These are phyloP conservation scores for Penstemon davidsonii DNA, from an alignment of 257 asterid species.

Conservation along the genomic window DNA sequence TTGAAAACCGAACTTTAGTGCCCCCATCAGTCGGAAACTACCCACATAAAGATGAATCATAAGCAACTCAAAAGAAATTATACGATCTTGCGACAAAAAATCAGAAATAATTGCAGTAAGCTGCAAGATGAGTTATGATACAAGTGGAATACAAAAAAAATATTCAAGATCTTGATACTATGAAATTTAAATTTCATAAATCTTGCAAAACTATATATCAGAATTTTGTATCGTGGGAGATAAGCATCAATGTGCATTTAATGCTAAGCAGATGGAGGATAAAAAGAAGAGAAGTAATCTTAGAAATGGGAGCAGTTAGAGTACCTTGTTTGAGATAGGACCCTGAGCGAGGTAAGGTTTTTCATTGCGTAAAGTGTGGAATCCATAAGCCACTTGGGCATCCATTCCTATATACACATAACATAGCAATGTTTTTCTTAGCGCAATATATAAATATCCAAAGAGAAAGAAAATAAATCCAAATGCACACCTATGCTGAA, in stretches of 20 bases:
- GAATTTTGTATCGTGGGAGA: not conserved
- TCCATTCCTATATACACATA: slow-evolving; percentile 74
- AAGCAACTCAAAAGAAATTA: not conserved
- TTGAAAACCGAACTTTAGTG: slow-evolving; percentile 25
- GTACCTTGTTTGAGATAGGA: slow-evolving; percentile 88
- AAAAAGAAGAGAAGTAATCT: slow-evolving; percentile 15
- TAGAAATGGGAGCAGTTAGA: slow-evolving; percentile 5
- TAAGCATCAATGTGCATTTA: slow-evolving; percentile 7
- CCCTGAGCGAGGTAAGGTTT: slow-evolving; percentile 95
- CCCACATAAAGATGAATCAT: slow-evolving; percentile 10
- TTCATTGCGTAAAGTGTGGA: slow-evolving; percentile 88
- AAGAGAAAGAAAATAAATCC: slow-evolving; percentile 12
- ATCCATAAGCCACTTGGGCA: slow-evolving; percentile 95
- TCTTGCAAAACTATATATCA: not conserved
- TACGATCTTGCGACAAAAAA: slow-evolving; percentile 3
- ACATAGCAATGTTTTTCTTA: not conserved
- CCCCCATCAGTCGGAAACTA: slow-evolving; percentile 8
- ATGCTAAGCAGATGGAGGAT: not conserved
- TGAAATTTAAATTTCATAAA: not conserved
- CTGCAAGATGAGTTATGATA: slow-evolving; percentile 14
- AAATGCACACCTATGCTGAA: slow-evolving; percentile 82
- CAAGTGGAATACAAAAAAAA: not conserved
- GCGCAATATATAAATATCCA: slow-evolving; percentile 11
- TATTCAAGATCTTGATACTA: no score
- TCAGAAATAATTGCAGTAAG: slow-evolving; percentile 6